These are phyloP conservation scores for Golubevia pallescens DNA, from an alignment of 1,284 basidiomycete species.

Conservation along the genomic window DNA sequence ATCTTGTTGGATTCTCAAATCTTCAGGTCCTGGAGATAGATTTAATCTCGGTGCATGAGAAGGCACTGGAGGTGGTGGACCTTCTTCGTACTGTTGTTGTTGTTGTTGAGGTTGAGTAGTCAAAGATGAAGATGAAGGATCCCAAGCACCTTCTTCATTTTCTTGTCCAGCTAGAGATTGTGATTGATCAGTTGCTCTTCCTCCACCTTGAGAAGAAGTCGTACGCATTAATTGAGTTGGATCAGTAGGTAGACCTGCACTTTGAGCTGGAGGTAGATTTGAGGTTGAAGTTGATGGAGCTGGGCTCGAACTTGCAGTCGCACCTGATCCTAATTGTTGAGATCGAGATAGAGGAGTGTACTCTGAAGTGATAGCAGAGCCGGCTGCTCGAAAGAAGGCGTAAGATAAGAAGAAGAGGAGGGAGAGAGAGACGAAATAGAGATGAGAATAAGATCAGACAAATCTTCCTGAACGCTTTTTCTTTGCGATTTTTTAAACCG, in stretches of 20 bases:
- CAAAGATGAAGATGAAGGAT: not conserved
- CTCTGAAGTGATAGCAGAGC: conserved; percentile 39
- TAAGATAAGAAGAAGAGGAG: not conserved
- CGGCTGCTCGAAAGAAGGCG: too few species aligned
- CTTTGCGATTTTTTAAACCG: too few species aligned
- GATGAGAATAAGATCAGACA: too few species aligned
- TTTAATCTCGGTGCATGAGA: conserved; percentile 43
- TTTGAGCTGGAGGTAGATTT: conserved; percentile 11
- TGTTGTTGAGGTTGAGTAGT: conserved; percentile 1
- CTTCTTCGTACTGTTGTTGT: conserved; percentile 21
- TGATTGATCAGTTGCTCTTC: not conserved
- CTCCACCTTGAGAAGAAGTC: not conserved
- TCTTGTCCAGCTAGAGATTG: not conserved
- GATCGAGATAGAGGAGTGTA: conserved; percentile 45
- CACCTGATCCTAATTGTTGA: conserved; percentile 14
- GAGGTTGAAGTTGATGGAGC: conserved; percentile 9
- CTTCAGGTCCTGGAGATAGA: conserved; percentile 35
- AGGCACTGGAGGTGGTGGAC: conserved; percentile 44
- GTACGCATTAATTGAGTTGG: not conserved
- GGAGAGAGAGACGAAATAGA: not conserved
- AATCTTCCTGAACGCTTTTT: too few species aligned
- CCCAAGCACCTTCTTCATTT: not conserved
- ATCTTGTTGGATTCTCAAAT: conserved; percentile 32
- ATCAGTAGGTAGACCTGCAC: conserved; percentile 1
- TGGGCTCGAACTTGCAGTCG: conserved; percentile 11